phyloP scores from a whole-genome alignment of 768 basidiomycete genomes.

The Leccinum boreale region DNA sequence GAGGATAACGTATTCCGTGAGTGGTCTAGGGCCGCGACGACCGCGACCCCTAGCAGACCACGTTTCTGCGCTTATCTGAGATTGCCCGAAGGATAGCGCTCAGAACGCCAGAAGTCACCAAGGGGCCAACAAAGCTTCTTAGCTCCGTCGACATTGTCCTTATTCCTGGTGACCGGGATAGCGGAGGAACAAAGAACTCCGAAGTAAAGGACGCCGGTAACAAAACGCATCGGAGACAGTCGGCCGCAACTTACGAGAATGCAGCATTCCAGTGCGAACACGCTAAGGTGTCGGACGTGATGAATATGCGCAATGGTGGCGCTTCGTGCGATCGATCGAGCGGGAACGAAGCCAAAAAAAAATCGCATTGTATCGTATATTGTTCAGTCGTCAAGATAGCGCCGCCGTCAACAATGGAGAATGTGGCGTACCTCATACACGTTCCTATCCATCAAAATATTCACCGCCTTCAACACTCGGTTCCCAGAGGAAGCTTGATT shows the following conservation, averaged over 20 bases:
- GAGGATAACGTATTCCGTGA: neutral
- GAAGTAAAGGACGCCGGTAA: neutral
- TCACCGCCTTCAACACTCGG: neutral
- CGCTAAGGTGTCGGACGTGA: neutral
- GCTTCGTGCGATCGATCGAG: slow-evolving; percentile 16
- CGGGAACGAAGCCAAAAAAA: neutral
- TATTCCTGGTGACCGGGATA: slow-evolving; percentile 21
- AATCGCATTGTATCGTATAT: neutral
- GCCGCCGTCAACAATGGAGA: slow-evolving; percentile 6
- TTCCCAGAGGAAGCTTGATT: slow-evolving; percentile 14
- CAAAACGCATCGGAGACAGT: slow-evolving; percentile 11
- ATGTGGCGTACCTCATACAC: slow-evolving; percentile 14
- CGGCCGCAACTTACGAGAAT: slow-evolving; percentile 14
- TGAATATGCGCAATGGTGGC: slow-evolving; percentile 13
- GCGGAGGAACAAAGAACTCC: slow-evolving; percentile 1
- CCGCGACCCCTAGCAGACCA: neutral
- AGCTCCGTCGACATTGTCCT: slow-evolving; percentile 12
- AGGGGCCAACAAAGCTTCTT: slow-evolving; percentile 4
- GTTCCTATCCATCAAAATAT: slow-evolving; percentile 1
- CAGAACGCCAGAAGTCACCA: slow-evolving; percentile 15
- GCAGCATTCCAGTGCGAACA: neutral
- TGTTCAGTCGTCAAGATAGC: slow-evolving; percentile 4
- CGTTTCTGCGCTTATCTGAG: slow-evolving; percentile 16
- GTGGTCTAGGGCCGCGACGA: neutral
- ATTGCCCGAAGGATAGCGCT: slow-evolving; percentile 8